phyloP scores from a whole-genome alignment of 371 early-diverging fungal species.

The Neoconidiobolus thromboides region DNA sequence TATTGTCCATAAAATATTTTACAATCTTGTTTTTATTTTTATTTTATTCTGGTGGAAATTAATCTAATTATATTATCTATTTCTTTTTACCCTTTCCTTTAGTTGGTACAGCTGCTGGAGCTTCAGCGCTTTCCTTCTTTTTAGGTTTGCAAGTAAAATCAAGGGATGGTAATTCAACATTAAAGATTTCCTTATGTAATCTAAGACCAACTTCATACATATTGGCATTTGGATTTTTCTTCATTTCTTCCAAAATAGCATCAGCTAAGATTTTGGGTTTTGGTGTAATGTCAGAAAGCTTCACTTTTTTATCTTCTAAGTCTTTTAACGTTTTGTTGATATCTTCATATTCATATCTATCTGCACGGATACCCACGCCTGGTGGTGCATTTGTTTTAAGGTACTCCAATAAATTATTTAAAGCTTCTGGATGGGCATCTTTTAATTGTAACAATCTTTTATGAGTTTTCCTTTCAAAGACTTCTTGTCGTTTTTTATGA shows the following conservation, averaged over 20 bases:
- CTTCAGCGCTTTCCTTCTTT: background rate
- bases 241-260: background rate
- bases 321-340: slow-evolving; percentile 13
- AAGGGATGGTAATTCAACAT: background rate
- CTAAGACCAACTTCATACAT: background rate
- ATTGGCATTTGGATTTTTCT: background rate
- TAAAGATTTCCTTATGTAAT: slow-evolving; percentile 3
- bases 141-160: slow-evolving; percentile 1
- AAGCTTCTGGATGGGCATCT: slow-evolving; percentile 55
- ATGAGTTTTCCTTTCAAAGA: slow-evolving; percentile 82
- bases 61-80: too few species aligned
- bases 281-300: too few species aligned
- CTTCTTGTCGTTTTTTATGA: slow-evolving; percentile 89
- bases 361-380: slow-evolving; percentile 56
- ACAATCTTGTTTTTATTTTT: too few species aligned
- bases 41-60: too few species aligned
- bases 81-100: too few species aligned
- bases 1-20: too few species aligned
- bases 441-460: slow-evolving; percentile 65
- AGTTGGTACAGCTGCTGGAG: too few species aligned
- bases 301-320: background rate
- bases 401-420: slow-evolving; percentile 57
- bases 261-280: background rate
- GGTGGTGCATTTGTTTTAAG: slow-evolving; percentile 50
- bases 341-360: slow-evolving; percentile 43